phyloP scores from a whole-genome alignment of 75 land plant genomes.

The Pinus taeda region DNA sequence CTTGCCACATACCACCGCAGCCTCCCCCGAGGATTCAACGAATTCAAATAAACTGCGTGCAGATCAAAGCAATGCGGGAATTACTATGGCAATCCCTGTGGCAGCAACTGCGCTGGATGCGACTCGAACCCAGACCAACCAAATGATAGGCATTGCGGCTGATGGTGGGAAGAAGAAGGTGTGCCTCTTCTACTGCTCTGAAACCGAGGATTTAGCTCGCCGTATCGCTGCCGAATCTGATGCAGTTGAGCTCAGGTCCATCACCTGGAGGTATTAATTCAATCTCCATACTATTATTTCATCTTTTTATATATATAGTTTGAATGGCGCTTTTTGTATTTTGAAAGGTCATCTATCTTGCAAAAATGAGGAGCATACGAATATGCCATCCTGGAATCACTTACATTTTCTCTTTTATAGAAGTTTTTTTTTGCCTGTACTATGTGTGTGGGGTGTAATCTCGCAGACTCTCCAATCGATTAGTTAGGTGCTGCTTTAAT shows the following conservation, averaged over 20 bases:
- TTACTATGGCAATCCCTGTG: not conserved
- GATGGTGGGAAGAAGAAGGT: slow-evolving; percentile 46
- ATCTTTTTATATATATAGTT: no score
- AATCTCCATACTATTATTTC: not conserved
- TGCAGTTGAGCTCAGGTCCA: slow-evolving; percentile 66
- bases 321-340: no score
- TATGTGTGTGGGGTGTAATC: no score
- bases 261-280: slow-evolving; percentile 68
- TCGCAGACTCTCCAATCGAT: no score
- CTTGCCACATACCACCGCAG: not conserved
- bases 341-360: no score
- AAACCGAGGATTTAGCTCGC: slow-evolving; percentile 70
- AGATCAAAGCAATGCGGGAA: not conserved
- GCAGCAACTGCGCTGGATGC: not conserved
- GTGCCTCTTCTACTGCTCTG: slow-evolving; percentile 72
- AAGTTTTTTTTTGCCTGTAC: no score
- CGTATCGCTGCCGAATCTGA: slow-evolving; percentile 75
- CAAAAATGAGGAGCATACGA: no score
- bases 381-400: no score
- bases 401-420: no score
- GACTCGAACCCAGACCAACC: not conserved
- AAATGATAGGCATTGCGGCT: slow-evolving; percentile 19
- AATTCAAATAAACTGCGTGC: not conserved
- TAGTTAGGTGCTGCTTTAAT: no score
- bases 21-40: not conserved